A percentile compares a stretch with the other conserved stretches of the same genome.
phyloP scores from a whole-genome alignment of 768 basidiomycete genomes.

The Hysterangium stoloniferum region DNA sequence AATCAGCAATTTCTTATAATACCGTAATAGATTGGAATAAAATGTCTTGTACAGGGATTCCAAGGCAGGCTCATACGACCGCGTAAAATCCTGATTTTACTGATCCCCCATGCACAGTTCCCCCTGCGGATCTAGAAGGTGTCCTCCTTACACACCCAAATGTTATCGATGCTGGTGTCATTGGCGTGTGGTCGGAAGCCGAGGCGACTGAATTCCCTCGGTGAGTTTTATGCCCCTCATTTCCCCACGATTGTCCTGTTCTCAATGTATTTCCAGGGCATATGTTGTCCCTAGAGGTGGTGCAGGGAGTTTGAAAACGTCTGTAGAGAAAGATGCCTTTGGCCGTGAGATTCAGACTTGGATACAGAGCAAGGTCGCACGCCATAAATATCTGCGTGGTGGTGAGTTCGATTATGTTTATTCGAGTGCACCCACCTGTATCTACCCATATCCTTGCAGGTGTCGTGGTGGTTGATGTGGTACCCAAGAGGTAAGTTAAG shows the following conservation, averaged over 20 bases:
- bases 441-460: conserved; percentile 15
- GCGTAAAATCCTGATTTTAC: neutral
- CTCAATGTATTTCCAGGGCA: conserved; percentile 4
- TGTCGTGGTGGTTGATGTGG: conserved; percentile 48
- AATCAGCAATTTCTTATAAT: neutral
- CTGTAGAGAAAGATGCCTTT: conserved; percentile 36
- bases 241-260: no score
- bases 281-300: conserved; percentile 6
- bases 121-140: conserved; percentile 80
- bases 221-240: no score
- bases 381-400: conserved; percentile 72
- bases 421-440: neutral
- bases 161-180: conserved; percentile 73
- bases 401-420: conserved; percentile 28
- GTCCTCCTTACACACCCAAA: conserved; percentile 67
- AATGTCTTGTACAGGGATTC: neutral
- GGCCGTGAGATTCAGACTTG: conserved; percentile 49
- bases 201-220: conserved; percentile 81
- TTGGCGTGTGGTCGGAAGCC: conserved; percentile 57
- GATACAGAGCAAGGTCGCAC: conserved; percentile 60
- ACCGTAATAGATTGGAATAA: no score
- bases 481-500: conserved; percentile 47
- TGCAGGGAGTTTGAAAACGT: conserved; percentile 11
- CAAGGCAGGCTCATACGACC: neutral
- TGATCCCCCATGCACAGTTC: conserved; percentile 37